Percentiles rank a stretch among this genome's conserved stretches.
These are phyloP conservation scores for Centaurea solstitialis DNA, from an alignment of 129 eudicot species.

Conservation along the genomic window DNA sequence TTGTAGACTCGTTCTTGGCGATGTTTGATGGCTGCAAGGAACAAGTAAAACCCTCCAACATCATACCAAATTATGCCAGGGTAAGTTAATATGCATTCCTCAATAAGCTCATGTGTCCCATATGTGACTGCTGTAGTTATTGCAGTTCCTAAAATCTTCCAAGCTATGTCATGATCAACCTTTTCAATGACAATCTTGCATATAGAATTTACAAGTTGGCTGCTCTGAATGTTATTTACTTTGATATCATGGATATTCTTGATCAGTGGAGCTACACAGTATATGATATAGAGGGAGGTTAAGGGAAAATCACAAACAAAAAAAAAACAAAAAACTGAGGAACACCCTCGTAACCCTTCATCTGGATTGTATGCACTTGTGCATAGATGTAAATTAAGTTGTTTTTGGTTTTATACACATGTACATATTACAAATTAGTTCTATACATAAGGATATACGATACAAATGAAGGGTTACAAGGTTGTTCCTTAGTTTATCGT, in stretches of 20 bases:
- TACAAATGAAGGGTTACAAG: too few species aligned
- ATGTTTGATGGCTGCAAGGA: slow-evolving; percentile 18
- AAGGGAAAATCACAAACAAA: too few species aligned
- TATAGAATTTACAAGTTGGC: neutral
- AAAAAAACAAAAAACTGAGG: too few species aligned
- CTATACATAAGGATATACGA: too few species aligned
- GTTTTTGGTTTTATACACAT: too few species aligned
- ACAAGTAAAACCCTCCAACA: neutral
- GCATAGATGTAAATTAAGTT: too few species aligned
- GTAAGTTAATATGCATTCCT: slow-evolving; percentile 12
- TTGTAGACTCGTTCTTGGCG: slow-evolving; percentile 28
- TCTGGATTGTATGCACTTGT: too few species aligned
- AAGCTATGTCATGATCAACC: neutral
- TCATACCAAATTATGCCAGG: slow-evolving; percentile 14
- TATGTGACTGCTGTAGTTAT: neutral
- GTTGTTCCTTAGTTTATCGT: too few species aligned
- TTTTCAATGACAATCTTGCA: neutral
- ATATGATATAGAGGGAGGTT: too few species aligned
- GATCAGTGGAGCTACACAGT: neutral
- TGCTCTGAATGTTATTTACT: neutral
- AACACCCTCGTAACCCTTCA: too few species aligned
- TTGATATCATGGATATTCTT: slow-evolving; percentile 11
- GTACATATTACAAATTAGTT: too few species aligned
- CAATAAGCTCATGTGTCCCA: slow-evolving; percentile 7
- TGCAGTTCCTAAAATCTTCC: slow-evolving; percentile 13